Evolutionary conservation across 129 eudicot genomes (phyloP), one percentile per base, ranked within the genome.

Genomic region (Lactuca sativa): DNA sequence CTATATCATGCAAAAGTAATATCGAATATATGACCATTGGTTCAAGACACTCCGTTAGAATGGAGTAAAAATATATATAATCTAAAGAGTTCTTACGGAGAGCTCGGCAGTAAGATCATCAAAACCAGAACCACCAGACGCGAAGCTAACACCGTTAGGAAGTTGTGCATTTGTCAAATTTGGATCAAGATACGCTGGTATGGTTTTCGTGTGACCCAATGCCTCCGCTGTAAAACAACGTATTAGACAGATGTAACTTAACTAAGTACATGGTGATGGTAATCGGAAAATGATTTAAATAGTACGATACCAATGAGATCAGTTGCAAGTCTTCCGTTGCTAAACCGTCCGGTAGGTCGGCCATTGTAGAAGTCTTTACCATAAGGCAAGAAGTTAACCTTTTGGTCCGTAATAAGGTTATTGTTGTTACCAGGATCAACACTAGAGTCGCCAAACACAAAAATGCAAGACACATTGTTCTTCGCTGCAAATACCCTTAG

Each of bases 91-190:
- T 51, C 62, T 66, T 84, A 84, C 88, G 0, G 80, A 75, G 72
- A 84, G 59, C 18, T 84, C 56, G 10, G 88, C 85, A 4, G 88
- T 84, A 61, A 75, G 74, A 48, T 80, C 80, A 59, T 84, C 88
- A 9, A 62, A 84, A 59, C 88, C 88, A 1, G 85, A 84, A 44
- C 74, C 85, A 10, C 85, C 82, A 11, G 88, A 80, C 31, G 85
- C 88, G 56, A 80, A 84, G 57, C 88, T 84, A 68, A 84, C 68
- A 43, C 88, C 88, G 25, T 84, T 73, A n/a, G 74, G 49, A 30
- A 84, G 66, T 36, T 84, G 82, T 17, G 55, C 71, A 17, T 40
- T 73, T 4, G 64, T 77, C 36, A 84, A 18, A 48, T 72, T 53
- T 5, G 88, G 89, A 32, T 84, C 85, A 40, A 77, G 85, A 49